These are phyloP conservation scores for Colletotrichum spinosum DNA, from an alignment of 2,329 filamentous ascomycete species.

Conservation along the genomic window DNA sequence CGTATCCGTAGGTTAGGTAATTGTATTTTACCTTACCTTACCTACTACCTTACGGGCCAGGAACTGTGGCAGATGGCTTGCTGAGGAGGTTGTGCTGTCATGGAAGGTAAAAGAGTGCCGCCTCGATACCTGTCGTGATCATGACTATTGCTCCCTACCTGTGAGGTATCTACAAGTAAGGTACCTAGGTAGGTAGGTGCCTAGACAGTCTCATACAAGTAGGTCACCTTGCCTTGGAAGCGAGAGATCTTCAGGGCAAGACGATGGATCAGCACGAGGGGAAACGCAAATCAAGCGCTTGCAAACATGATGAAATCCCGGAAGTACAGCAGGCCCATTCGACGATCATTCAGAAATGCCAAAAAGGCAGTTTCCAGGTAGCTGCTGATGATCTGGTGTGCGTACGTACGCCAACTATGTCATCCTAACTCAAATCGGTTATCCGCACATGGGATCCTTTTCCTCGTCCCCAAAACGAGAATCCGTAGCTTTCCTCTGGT, in stretches of 20 bases:
- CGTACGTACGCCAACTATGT: conserved; percentile 19
- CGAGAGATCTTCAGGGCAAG: conserved; percentile 25
- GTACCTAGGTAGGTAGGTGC: too few species aligned
- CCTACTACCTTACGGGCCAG: too few species aligned
- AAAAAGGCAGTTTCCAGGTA: background rate
- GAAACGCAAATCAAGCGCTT: background rate
- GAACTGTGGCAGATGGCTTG: too few species aligned
- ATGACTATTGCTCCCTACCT: too few species aligned
- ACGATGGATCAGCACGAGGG: background rate
- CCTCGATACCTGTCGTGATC: too few species aligned
- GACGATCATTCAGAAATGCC: too few species aligned
- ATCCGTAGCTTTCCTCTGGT: background rate
- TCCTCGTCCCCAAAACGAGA: background rate
- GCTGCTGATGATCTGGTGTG: background rate
- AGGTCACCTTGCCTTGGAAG: background rate
- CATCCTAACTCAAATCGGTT: background rate
- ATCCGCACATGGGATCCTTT: conserved; percentile 20
- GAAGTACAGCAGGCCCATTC: background rate
- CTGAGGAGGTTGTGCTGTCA: too few species aligned
- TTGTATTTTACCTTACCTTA: too few species aligned
- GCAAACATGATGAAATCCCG: conserved; percentile 1
- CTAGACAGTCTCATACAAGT: too few species aligned
- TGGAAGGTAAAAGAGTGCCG: too few species aligned
- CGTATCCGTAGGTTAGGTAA: too few species aligned
- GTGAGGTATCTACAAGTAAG: too few species aligned